These are phyloP conservation scores for Barnettozyma botsteinii DNA, from an alignment of 805 yeast genomes.

Conservation along the genomic window DNA sequence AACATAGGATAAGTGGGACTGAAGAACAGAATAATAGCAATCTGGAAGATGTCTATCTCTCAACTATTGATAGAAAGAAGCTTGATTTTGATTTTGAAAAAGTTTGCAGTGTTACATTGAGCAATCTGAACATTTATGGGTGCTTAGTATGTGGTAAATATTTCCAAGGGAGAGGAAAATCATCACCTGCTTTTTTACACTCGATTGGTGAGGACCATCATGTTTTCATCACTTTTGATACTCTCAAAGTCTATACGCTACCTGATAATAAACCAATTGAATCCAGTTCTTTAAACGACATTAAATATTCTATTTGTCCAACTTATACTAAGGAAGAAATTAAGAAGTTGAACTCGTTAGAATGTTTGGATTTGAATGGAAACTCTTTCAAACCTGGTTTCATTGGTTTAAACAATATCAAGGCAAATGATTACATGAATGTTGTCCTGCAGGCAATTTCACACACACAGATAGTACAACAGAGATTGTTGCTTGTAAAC, in stretches of 20 bases:
- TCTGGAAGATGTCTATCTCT: conserved; percentile 21
- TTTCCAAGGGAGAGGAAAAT: conserved; percentile 57
- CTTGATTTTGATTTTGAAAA: conserved; percentile 68
- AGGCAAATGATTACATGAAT: conserved; percentile 48
- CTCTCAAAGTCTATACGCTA: conserved; percentile 45
- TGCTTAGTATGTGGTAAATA: conserved; percentile 73
- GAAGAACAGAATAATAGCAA: neutral
- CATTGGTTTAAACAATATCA: conserved; percentile 55
- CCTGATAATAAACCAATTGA: conserved; percentile 54
- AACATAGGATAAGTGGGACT: neutral
- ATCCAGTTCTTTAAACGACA: conserved; percentile 41
- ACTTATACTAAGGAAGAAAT: conserved; percentile 35
- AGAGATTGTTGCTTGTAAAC: conserved; percentile 33
- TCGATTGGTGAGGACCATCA: conserved; percentile 59
- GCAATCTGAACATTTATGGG: conserved; percentile 58
- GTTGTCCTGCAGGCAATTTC: conserved; percentile 49
- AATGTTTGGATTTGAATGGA: conserved; percentile 38
- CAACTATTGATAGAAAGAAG: conserved; percentile 27
- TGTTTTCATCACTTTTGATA: conserved; percentile 51
- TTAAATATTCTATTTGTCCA: conserved; percentile 50
- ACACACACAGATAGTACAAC: conserved; percentile 48
- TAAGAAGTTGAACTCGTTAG: conserved; percentile 20
- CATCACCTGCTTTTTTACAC: conserved; percentile 66
- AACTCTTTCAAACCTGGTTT: conserved; percentile 53
- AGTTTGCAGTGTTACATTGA: conserved; percentile 56